Evolutionary conservation across 345 rosid species (phyloP), one percentile per base, ranked within the genome.

Genomic region (Hypericum perforatum): DNA sequence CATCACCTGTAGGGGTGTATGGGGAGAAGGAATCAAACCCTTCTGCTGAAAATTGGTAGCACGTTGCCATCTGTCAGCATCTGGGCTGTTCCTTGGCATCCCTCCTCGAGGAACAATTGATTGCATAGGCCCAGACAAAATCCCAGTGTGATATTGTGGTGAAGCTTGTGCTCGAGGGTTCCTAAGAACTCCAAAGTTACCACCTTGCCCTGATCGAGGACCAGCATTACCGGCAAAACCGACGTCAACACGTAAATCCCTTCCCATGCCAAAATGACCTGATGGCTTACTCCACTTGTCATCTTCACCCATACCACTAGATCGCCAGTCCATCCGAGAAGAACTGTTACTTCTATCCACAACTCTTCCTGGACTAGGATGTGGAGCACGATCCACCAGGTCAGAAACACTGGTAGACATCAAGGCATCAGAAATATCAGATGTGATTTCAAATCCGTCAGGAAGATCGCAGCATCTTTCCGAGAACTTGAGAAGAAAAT

Each of bases 31-130:
- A 74, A 92, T 76, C 52, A 89, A 70, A 43, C 98, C 97, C 69
- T 61, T 83, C 56, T 76, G 86, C 58, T 71, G 94, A 63, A 72
- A 76, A 66, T 62, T 75, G 14, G 80, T 43, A 63, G 67, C 76
- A 11, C 87, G 95, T 56, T 80, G 99, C 99, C 99, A 92, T 69
- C 80, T 78, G 43, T 85, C 96, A 47, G 82, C 70, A 64, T 84
- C 94, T 37, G 84, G 69, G 49, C 54, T 77, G 61, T 63, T 77
- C 58, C 91, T 81, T 9, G 61, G 84, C 76, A 73, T 64, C 49
- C 78, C 85, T 58, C 76, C 95, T 52, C 76, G 86, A 39, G 77
- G 67, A 65, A 80, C 85, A 51, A 70, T 64, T 47, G 84, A 49
- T 46, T 80, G 97, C 82, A 84, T 73, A 15, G 85, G 94, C 57